A percentile compares a stretch with the other conserved stretches of the same genome.
Evolutionary conservation across 768 basidiomycete species (phyloP).

Genomic region (Porpolomopsis calyptriformis): DNA sequence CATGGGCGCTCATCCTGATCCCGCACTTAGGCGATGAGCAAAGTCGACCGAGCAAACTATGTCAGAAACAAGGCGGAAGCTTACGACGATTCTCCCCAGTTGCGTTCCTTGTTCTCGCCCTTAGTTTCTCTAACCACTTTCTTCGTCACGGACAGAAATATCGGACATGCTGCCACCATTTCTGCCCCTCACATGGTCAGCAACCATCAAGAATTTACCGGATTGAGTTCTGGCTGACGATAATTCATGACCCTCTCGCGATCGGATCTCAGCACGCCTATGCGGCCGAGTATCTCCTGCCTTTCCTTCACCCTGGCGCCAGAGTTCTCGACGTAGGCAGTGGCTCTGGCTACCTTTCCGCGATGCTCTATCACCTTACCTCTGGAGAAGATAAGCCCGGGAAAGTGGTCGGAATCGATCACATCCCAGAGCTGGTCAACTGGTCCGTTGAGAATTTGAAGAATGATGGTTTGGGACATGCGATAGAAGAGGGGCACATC

Average conservation of each 20-base stretch:
- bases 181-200: conserved; percentile 94
- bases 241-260: not conserved
- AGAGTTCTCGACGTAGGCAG: conserved; percentile 84
- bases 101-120: conserved; percentile 21
- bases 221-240: not conserved
- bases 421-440: conserved; percentile 68
- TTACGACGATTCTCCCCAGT: conserved; percentile 76
- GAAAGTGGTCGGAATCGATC: conserved; percentile 83
- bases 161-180: conserved; percentile 84
- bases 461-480: conserved; percentile 49
- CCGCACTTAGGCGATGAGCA: conserved; percentile 50
- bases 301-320: conserved; percentile 57
- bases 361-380: conserved; percentile 71
- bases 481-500: conserved; percentile 45
- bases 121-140: no score
- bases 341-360: conserved; percentile 80
- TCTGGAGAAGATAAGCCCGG: conserved; percentile 30
- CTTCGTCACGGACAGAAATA: no score
- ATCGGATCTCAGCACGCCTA: conserved; percentile 65
- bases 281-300: conserved; percentile 67
- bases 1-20: not conserved
- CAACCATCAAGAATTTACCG: not conserved
- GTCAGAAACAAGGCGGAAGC: conserved; percentile 41
- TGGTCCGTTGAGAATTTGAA: conserved; percentile 60
- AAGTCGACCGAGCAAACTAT: conserved; percentile 62